Evolutionary conservation across 2,329 filamentous ascomycete genomes (phyloP).

Genomic region (Orbilia quercus): DNA sequence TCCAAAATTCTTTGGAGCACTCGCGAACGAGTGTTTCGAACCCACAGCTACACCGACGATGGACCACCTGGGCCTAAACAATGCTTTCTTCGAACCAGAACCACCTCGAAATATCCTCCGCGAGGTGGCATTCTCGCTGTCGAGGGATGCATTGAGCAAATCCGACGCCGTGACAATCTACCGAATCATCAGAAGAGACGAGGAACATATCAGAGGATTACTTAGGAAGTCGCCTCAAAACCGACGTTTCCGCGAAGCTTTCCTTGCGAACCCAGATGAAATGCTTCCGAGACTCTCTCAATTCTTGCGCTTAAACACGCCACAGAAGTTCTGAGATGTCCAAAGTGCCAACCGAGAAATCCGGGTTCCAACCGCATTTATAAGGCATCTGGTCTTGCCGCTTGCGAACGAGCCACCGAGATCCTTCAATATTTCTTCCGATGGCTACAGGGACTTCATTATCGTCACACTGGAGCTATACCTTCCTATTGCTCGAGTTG

Average conservation of each 20-base stretch:
- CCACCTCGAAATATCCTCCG: too few relatives aligned
- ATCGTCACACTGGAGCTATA: slow-evolving; percentile 8
- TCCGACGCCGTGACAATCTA: neutral
- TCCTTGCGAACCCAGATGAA: slow-evolving; percentile 13
- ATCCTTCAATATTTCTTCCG: slow-evolving; percentile 5
- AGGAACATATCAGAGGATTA: slow-evolving; percentile 6
- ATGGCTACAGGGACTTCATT: slow-evolving; percentile 9
- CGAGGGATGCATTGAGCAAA: neutral
- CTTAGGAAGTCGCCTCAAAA: slow-evolving; percentile 13
- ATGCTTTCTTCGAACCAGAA: too few relatives aligned
- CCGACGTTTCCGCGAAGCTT: slow-evolving; percentile 1
- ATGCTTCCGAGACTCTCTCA: slow-evolving; percentile 21
- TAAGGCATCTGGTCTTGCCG: neutral
- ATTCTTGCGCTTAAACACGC: neutral
- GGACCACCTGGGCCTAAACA: too few relatives aligned
- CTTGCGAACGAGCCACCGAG: slow-evolving; percentile 1
- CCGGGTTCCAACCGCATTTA: slow-evolving; percentile 17
- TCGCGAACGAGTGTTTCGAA: too few relatives aligned
- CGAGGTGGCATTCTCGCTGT: too few relatives aligned
- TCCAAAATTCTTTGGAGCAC: too few relatives aligned
- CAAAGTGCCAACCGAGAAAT: neutral
- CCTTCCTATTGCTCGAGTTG: slow-evolving; percentile 7
- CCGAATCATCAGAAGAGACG: slow-evolving; percentile 1
- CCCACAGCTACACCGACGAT: too few relatives aligned
- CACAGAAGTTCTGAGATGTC: neutral